Base-by-base conservation (phyloP, 2,329 filamentous ascomycete species). In the Aureobasidium lini region DNA sequence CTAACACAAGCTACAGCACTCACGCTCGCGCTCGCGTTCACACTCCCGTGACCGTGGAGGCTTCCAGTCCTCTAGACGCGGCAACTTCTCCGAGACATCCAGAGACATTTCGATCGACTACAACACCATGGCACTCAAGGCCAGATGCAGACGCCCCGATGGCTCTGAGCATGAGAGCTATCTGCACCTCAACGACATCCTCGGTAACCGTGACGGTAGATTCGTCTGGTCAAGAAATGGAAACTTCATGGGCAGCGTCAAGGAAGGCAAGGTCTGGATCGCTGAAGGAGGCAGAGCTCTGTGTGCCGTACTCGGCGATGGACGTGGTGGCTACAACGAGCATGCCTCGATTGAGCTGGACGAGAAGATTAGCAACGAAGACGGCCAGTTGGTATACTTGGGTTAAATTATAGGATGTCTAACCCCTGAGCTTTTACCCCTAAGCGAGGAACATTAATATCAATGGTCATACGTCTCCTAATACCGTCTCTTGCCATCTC, bases 341-440 rank as follows among this genome's bases (percentile, higher is more conserved):
- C 54, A 58, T 49, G 68, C 69, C 57, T 64, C 62, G 40, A 60
- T 75, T 18, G 64, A 68, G 29, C 61, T 76, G 63, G 70, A 75
- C 64, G 73, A 76, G 63, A 65, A 69, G 44, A 74, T 76, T 44
- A 66, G 68, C 29, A 75, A 75, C 61, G 66, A 71, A 16, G 64
- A 75, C 59, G 73, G 73, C 4, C 63, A 68, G 40, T 62, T 76
- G 65, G 64, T 65, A 23, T 67, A 70, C 61, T 60, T 71, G 43
- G 46, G 39, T 4, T 58, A 32, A 46, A 18, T 39, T 23, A 16
- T 44, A 4, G 23, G 23, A 3, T 42, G 18, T 31, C 15, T 42
- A 31, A 23, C 23, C 6, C 49, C 36, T 42, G 32, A 6, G 37
- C 28, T 18, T 32, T 6, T 15, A 1, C 4, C 4, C 15, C 11